Percentiles rank a stretch among this genome's conserved stretches.
Evolutionary conservation across 2,329 filamentous ascomycete genomes (phyloP).

Genomic region (Alternaria sp.): DNA sequence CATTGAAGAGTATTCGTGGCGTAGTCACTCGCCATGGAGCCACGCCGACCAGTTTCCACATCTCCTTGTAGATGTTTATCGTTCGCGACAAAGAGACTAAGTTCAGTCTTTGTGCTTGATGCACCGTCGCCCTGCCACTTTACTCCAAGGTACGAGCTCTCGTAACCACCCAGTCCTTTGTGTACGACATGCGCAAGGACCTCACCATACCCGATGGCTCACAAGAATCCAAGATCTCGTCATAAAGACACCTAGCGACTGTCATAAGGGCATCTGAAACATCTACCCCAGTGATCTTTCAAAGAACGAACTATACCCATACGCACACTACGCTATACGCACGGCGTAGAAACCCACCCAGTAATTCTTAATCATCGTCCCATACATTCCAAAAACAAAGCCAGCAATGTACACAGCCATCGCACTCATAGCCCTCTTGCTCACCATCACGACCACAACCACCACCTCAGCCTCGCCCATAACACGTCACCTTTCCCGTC

Average conservation of each 20-base stretch:
- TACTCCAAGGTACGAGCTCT: constrained; percentile 8
- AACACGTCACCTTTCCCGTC: constrained; percentile 26
- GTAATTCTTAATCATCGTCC: constrained; percentile 16
- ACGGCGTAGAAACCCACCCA: not conserved
- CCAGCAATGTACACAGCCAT: constrained; percentile 12
- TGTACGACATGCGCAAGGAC: not conserved
- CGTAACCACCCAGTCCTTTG: not conserved
- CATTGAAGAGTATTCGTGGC: constrained; percentile 32
- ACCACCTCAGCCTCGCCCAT: constrained; percentile 13
- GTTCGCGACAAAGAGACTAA: constrained; percentile 31
- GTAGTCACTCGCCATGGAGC: constrained; percentile 41
- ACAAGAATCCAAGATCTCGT: constrained; percentile 7
- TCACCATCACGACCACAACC: constrained; percentile 20
- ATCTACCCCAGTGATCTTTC: not conserved
- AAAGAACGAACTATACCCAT: constrained; percentile 16
- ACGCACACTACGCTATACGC: constrained; percentile 18
- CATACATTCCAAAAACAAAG: not conserved
- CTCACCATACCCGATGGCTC: not conserved
- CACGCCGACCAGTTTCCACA: constrained; percentile 28
- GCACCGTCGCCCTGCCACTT: not conserved
- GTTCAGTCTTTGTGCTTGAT: constrained; percentile 15
- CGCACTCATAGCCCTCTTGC: constrained; percentile 17
- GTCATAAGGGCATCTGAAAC: constrained; percentile 10
- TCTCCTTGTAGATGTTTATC: constrained; percentile 32
- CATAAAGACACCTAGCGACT: constrained; percentile 1